phyloP scores from a whole-genome alignment of 1,284 basidiomycete genomes.

The Athelia psychrophila region DNA sequence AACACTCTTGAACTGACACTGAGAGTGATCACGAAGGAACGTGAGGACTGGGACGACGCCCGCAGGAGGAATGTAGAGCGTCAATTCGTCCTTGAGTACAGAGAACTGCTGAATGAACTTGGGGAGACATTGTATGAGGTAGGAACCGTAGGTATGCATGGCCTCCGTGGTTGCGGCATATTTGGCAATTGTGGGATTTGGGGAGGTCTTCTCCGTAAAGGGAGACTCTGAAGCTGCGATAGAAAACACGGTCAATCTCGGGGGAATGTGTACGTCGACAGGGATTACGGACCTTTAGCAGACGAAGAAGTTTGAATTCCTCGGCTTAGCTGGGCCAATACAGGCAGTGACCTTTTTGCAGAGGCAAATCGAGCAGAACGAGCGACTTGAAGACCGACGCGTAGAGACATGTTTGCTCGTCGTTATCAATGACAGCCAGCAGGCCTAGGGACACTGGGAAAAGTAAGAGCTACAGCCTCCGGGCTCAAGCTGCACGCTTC shows the following conservation, averaged over 20 bases:
- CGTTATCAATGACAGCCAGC: background rate
- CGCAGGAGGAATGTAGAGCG: constrained; percentile 84
- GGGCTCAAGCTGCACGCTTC: background rate
- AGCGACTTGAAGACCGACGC: constrained; percentile 40
- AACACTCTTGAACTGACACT: constrained; percentile 91
- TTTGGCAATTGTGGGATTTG: constrained; percentile 75
- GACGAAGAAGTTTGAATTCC: constrained; percentile 44
- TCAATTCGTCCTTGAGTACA: constrained; percentile 96
- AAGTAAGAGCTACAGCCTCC: background rate
- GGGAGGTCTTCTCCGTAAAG: constrained; percentile 83
- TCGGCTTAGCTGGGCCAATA: constrained; percentile 21
- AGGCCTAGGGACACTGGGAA: background rate
- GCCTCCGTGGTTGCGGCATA: constrained; percentile 70
- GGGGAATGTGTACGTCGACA: background rate
- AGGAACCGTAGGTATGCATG: constrained; percentile 88
- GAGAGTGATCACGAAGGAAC: constrained; percentile 95
- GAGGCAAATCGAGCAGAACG: constrained; percentile 32
- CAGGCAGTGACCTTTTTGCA: constrained; percentile 19
- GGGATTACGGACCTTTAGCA: constrained; percentile 41
- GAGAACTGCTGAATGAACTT: constrained; percentile 97
- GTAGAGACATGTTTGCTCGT: constrained; percentile 45
- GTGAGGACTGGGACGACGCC: constrained; percentile 85
- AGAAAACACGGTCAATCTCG: constrained; percentile 2
- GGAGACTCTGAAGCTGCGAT: constrained; percentile 66
- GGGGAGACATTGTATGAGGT: constrained; percentile 86